phyloP scores from a whole-genome alignment of 2,329 filamentous ascomycete species.

The Allantophomopsis lycopodina region DNA sequence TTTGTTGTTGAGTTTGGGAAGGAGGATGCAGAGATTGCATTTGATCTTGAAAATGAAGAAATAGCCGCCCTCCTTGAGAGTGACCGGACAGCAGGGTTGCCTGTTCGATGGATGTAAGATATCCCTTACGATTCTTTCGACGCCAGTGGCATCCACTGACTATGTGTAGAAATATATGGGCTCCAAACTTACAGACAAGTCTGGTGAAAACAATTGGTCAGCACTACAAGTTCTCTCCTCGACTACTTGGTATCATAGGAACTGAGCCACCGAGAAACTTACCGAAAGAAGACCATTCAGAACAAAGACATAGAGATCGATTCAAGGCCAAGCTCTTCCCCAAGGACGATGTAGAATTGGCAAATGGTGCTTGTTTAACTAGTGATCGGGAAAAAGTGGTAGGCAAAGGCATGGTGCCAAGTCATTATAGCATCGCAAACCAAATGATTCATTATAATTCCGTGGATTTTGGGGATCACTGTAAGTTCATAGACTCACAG shows the following conservation, averaged over 20 bases:
- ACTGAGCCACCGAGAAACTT: conserved; percentile 31
- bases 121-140: not conserved
- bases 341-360: conserved; percentile 12
- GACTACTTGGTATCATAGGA: conserved; percentile 49
- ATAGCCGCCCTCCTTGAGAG: conserved; percentile 24
- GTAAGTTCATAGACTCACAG: conserved; percentile 23
- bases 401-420: conserved; percentile 5
- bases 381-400: no score
- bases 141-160: not conserved
- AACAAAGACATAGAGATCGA: conserved; percentile 2
- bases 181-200: conserved; percentile 43
- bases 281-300: conserved; percentile 9
- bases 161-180: conserved; percentile 49
- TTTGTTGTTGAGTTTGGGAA: conserved; percentile 54
- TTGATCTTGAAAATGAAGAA: conserved; percentile 31
- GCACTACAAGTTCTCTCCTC: conserved; percentile 33
- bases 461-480: conserved; percentile 52
- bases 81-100: conserved; percentile 21
- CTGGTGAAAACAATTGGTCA: conserved; percentile 32
- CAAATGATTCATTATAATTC: conserved; percentile 67
- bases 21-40: conserved; percentile 37
- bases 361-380: not conserved
- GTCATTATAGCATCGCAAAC: conserved; percentile 39
- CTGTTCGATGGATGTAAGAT: conserved; percentile 58
- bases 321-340: conserved; percentile 4